A percentile compares a stretch with the other conserved stretches of the same genome.
These are phyloP conservation scores for Rhodomyrtus psidioides DNA, from an alignment of 441 rosid species.

Conservation along the genomic window DNA sequence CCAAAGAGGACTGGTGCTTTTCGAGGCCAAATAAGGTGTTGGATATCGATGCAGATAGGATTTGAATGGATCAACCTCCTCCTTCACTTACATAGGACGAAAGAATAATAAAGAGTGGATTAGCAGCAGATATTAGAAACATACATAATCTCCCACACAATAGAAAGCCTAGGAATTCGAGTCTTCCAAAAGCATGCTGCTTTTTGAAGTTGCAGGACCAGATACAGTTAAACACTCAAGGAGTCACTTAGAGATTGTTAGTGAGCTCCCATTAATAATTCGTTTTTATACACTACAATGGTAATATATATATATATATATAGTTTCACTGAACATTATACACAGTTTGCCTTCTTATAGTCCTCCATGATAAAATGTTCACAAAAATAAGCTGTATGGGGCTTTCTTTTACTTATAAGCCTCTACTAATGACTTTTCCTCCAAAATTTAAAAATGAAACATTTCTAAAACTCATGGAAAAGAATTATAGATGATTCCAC, in stretches of 20 bases:
- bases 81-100: constrained; percentile 21
- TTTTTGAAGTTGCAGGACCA: not conserved
- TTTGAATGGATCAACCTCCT: constrained; percentile 53
- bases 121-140: not conserved
- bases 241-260: not conserved
- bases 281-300: not conserved
- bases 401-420: not conserved
- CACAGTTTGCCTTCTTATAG: not conserved
- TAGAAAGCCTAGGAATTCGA: not conserved
- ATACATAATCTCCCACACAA: not conserved
- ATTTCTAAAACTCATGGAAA: not conserved
- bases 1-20: constrained; percentile 60
- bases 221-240: not conserved
- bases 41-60: constrained; percentile 49
- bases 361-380: not conserved
- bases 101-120: not conserved
- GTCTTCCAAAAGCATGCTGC: not conserved
- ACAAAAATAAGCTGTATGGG: not conserved
- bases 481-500: not conserved
- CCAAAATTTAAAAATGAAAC: not conserved
- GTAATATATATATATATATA: too few relatives aligned
- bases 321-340: not conserved
- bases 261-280: not conserved
- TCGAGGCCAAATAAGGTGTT: constrained; percentile 57
- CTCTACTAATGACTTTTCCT: not conserved